Evolutionary conservation across 768 basidiomycete species (phyloP), one percentile per base, ranked within the genome.

Genomic region (Rhodotorula taiwanensis): DNA sequence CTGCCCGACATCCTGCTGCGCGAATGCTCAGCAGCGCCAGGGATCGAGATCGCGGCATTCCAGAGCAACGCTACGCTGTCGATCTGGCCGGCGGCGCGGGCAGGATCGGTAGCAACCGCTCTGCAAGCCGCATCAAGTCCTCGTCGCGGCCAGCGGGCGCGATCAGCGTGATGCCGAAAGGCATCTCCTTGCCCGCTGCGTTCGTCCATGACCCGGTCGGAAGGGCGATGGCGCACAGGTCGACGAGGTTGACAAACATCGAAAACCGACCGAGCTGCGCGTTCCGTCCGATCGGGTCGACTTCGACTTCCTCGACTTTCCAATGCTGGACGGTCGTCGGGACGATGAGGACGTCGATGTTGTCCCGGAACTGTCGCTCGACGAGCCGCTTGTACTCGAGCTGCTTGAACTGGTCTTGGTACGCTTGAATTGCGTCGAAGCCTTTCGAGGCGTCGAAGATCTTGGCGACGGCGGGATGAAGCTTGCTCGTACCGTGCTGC

Each of bases 281-380:
- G 60, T 61, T 61, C 6, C 43, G 34, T 20, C 16, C 60, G 45
- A 61, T n/a, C 11, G 60, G 60, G 27, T 61, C 60, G 25, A 36
- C 47, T 33, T 61, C 53, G 30, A 54, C 27, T 33, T 61, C 44
- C 11, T 27, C 16, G 27, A 54, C 47, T 16, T 28, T 53, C 28
- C 25, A 55, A 34, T 61, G 60, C 43, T 13, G 25, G 5, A 30
- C 42, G 18, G 60, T 55, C 15, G 31, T n/a, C 11, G 60, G 60
- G 2, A 61, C 60, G 52, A 61, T 33, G 42, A 59, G 58, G 2
- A 59, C 41, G 58, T 59, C 58, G 34, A 47, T n/a, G 33, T 60
- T 25, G 21, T 43, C 31, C 11, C 42, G 39, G 33, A 34, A 53
- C 48, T 62, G n/a, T 16, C 16, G 36, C 41, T 45, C 48, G 30